Base-by-base conservation (phyloP, 352 stramenopile species). In the Phytophthora hibernalis region DNA sequence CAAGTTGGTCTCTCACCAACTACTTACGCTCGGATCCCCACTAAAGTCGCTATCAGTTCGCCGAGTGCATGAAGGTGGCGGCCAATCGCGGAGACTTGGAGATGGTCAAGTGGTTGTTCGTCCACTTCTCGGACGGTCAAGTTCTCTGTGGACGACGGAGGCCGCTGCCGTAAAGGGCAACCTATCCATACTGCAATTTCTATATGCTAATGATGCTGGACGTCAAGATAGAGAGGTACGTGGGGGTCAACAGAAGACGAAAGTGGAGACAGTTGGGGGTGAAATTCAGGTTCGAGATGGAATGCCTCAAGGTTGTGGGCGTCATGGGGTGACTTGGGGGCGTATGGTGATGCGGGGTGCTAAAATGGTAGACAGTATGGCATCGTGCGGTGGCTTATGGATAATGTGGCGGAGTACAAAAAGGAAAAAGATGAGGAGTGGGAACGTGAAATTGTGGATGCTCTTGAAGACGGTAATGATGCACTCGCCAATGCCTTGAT, bases 1-100 rank as follows among this genome's bases (percentile, higher is more conserved):
- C 47, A 3, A 52, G 3, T 20, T 66, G 58, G 48, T 45, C 26
- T 8, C 58, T 53, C 37, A 9, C 15, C 48, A 59, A 65, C 33
- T 65, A 37, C 44, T 12, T 65, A 10, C 58, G 38, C n/a, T 58
- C 48, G 1, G 38, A 65, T 33, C 5, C 12, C 10, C 57, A 57
- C 53, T 61, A 61, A 24, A 30, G 26, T 31, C 37, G 38, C 22
- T 61, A 51, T 24, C 53, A 61, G 30, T 61, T 61, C 24, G 12
- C 53, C n/a, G 5, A 61, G 38, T 51, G 15, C 15, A 26, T 61
- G 53, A 16, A 43, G n/a, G n/a, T 43, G 22, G 53, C 24, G n/a
- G 38, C 15, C 2, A 12, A 11, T 22, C 22, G 38, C 20, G n/a
- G n/a, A n/a, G n/a, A 62, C 24, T 40, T 54, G 20, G 20, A 11